Evolutionary conservation across 176 grass and related monocot species (phyloP).

Genomic region (Zea mays): DNA sequence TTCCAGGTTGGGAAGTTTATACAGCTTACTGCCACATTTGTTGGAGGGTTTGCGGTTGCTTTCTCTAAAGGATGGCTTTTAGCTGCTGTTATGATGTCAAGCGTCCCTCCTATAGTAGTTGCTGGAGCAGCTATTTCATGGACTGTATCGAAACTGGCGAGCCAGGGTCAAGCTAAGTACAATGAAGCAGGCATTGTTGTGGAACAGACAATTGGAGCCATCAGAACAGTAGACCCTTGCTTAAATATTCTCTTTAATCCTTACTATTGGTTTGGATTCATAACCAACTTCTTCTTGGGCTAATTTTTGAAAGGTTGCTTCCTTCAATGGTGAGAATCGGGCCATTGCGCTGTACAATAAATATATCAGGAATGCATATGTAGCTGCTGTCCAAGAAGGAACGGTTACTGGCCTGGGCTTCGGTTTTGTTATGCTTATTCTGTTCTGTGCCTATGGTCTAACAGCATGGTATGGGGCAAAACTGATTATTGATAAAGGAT

Average conservation of each 20-base stretch:
- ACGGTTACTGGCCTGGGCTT: conserved; percentile 21
- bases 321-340: conserved; percentile 34
- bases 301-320: conserved; percentile 22
- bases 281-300: conserved; percentile 20
- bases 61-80: conserved; percentile 45
- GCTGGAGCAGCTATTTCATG: conserved; percentile 21
- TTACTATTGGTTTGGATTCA: conserved; percentile 6
- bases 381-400: conserved; percentile 3
- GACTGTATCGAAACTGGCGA: conserved; percentile 7
- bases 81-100: conserved; percentile 36
- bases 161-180: conserved; percentile 27
- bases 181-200: conserved; percentile 18
- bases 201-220: conserved; percentile 36
- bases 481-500: conserved; percentile 23
- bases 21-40: conserved; percentile 26
- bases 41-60: conserved; percentile 39
- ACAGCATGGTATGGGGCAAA: conserved; percentile 28
- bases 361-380: conserved; percentile 21
- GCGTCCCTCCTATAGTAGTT: conserved; percentile 30
- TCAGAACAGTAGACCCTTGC: conserved; percentile 22
- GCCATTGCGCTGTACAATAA: conserved; percentile 23
- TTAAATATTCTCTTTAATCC: conserved; percentile 5
- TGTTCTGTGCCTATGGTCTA: conserved; percentile 29
- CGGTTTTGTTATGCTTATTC: conserved; percentile 23
- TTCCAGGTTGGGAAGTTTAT: conserved; percentile 44